Evolutionary conservation across 2,329 filamentous ascomycete genomes (phyloP), one percentile per base, ranked within the genome.

Genomic region (Pezicula carpinea): DNA sequence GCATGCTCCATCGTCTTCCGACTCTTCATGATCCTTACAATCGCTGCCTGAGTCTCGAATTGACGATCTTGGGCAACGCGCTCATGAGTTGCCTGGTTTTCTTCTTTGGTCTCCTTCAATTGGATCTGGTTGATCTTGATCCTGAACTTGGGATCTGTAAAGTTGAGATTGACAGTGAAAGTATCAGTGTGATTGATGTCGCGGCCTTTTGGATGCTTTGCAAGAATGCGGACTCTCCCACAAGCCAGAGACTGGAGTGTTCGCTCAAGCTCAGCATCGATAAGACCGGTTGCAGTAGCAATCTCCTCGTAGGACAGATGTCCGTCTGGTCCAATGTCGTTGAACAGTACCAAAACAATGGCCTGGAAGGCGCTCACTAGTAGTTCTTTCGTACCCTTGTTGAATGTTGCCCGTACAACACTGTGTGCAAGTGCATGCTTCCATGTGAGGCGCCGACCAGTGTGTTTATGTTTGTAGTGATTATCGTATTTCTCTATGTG

Each of bases 81-180:
- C 66, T 96, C 86, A 67, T 97, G 90, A 1, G 91, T 97, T 59
- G 87, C 89, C 67, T 90, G 87, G 69, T 96, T 96, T 69, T 99
- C 93, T 62, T 92, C 87, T 59, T 87, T 87, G 1, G 93, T 97
- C 70, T 99, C 93, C 69, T 93, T 95, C 43, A 96, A 79, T 69
- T 99, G 93, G 58, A 99, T 93, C 69, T 96, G 92, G 70, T 97
- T 99, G 73, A 99, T 96, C 73, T 99, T 99, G 70, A 99, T 84
- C 47, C 90, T 83, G 67, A 88, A 87, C 67, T 93, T 95, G 17
- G 83, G 77, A 62, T 96, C 86, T 2, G 72, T 72, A 67, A 99
- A 99, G 14, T 65, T 65, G 38, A 76, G 68, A 69, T 96, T 96
- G 61, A 95, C 83, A 0, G 80, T 81, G 61, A 99, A 99, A 0